These are phyloP conservation scores for Neurospora sp. DNA, from an alignment of 495 filamentous ascomycete species.

Conservation along the genomic window DNA sequence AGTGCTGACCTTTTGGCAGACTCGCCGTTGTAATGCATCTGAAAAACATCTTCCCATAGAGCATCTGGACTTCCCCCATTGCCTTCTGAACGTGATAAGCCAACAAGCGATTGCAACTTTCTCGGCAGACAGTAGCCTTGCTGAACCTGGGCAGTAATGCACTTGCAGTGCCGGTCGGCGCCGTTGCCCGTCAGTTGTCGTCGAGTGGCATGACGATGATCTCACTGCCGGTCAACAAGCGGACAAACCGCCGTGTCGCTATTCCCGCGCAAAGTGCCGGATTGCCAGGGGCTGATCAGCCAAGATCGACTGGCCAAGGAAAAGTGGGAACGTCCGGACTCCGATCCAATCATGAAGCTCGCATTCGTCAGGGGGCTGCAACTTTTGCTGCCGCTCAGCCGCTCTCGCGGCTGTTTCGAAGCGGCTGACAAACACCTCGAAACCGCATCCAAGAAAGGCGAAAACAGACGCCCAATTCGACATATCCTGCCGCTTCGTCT, in stretches of 20 bases:
- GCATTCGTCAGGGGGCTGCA: background rate
- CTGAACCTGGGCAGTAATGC: background rate
- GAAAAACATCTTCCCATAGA: background rate
- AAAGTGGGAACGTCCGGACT: background rate
- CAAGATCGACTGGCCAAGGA: background rate
- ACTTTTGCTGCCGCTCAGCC: background rate
- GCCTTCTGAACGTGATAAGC: background rate
- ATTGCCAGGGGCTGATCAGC: background rate
- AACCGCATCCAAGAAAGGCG: background rate
- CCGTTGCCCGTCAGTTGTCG: background rate
- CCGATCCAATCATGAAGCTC: background rate
- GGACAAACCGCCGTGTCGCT: background rate
- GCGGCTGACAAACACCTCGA: background rate
- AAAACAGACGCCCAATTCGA: background rate
- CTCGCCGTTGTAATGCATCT: background rate
- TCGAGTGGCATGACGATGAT: background rate
- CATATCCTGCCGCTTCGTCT: background rate
- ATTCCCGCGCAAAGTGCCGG: background rate
- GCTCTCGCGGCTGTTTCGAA: background rate
- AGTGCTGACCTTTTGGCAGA: background rate
- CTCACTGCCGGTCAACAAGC: background rate
- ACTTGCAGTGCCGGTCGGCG: background rate
- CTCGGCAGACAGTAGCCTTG: background rate
- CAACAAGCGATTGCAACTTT: background rate
- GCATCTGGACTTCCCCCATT: background rate